A percentile compares a stretch with the other conserved stretches of the same genome.
These are phyloP conservation scores for Isochrysis galbana DNA, from an alignment of 78 protist species.

Conservation along the genomic window DNA sequence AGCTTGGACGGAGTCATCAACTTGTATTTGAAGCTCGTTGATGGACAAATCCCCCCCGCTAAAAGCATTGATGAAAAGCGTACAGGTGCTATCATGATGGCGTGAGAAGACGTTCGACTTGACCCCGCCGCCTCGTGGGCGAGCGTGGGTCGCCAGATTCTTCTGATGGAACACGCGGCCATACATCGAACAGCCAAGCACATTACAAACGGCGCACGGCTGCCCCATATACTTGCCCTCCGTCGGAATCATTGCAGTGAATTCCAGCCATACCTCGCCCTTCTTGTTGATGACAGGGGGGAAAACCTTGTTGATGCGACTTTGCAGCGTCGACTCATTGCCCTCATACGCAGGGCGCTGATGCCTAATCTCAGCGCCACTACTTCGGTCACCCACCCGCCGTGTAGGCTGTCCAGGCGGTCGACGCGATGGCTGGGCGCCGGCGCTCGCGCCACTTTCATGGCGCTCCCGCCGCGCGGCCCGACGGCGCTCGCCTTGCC, in stretches of 20 bases:
- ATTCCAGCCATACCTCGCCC: conserved; percentile 6
- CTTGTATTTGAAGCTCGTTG: too few species aligned
- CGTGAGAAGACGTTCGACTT: background rate
- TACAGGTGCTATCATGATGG: background rate
- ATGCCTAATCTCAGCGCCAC: background rate
- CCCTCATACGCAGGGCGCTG: background rate
- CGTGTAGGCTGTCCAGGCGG: background rate
- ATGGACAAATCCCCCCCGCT: too few species aligned
- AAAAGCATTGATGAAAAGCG: too few species aligned
- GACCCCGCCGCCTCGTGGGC: background rate
- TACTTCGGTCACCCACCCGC: background rate
- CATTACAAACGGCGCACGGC: background rate
- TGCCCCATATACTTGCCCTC: conserved; percentile 17
- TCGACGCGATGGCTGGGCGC: background rate
- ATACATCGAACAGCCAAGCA: background rate
- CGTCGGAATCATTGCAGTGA: background rate
- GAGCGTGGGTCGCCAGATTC: conserved; percentile 12
- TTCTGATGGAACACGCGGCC: background rate
- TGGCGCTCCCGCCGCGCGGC: conserved; percentile 27
- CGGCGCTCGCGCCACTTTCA: too few species aligned
- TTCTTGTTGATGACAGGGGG: background rate
- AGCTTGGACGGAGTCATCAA: too few species aligned
- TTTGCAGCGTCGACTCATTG: background rate
- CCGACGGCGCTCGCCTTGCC: conserved; percentile 14
- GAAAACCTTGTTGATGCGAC: background rate